Evolutionary conservation across 371 early-diverging fungal genomes (phyloP).

Genomic region (Haplosporangium sp.): DNA sequence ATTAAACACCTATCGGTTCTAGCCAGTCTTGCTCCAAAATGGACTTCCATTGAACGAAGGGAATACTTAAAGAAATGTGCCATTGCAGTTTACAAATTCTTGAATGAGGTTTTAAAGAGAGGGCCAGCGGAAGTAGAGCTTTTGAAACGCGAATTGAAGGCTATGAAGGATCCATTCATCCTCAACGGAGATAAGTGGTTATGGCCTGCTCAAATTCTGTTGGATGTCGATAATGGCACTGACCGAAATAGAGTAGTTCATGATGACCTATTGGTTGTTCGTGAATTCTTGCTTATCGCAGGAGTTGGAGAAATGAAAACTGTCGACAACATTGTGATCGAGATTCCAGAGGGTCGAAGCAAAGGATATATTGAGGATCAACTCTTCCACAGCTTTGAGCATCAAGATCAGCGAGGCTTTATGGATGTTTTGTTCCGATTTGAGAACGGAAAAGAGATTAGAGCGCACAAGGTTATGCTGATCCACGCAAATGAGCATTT

Average conservation of each 20-base stretch:
- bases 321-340: constrained; percentile 11
- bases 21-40: constrained; percentile 11
- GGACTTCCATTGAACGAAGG: constrained; percentile 11
- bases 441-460: constrained; percentile 4
- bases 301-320: constrained; percentile 15
- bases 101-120: background rate
- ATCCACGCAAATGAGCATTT: constrained; percentile 24
- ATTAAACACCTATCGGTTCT: constrained; percentile 13
- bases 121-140: too few species aligned
- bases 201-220: constrained; percentile 22
- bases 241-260: constrained; percentile 5
- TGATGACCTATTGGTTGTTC: background rate
- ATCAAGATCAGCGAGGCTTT: constrained; percentile 31
- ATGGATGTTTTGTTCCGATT: constrained; percentile 39
- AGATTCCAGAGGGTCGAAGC: constrained; percentile 13
- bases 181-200: constrained; percentile 27
- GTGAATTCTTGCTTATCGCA: constrained; percentile 18
- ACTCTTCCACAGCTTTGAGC: constrained; percentile 17
- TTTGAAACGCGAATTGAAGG: background rate
- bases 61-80: background rate
- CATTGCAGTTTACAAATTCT: constrained; percentile 11
- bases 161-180: constrained; percentile 12
- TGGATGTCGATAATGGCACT: constrained; percentile 27
- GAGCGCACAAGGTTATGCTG: constrained; percentile 36
- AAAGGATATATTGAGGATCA: constrained; percentile 7